Conservation (phyloP, 2,329 filamentous ascomycete species). For the Fusarium sp. region DNA sequence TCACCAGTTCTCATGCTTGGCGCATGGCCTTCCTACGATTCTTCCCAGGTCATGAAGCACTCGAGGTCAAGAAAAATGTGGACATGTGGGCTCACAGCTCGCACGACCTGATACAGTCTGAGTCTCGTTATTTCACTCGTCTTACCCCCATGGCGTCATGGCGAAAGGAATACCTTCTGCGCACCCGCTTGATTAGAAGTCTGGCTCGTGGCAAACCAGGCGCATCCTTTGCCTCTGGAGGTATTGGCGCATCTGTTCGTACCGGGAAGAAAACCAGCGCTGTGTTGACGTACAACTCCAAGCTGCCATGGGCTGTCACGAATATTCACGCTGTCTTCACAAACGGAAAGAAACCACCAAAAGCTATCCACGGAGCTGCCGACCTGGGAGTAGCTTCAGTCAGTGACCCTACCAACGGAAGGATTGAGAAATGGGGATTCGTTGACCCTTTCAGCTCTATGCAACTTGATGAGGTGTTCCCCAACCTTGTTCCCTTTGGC, state of each 20-base stretch:
- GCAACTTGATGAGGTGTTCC: constrained; percentile 81
- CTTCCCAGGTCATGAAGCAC: constrained; percentile 76
- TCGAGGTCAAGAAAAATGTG: constrained; percentile 47
- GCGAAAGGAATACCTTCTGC: constrained; percentile 93
- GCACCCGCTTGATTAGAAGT: constrained; percentile 84
- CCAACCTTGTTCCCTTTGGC: constrained; percentile 79
- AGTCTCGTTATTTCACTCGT: constrained; percentile 82
- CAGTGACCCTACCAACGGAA: constrained; percentile 82
- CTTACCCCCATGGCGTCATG: constrained; percentile 88
- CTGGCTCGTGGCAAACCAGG: constrained; percentile 83
- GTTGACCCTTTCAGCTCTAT: constrained; percentile 78
- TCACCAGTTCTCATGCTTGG: constrained; percentile 94
- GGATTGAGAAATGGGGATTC: constrained; percentile 83
- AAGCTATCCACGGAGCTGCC: constrained; percentile 84
- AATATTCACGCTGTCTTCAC: constrained; percentile 82
- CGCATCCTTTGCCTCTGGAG: constrained; percentile 60
- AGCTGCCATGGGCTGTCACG: constrained; percentile 81
- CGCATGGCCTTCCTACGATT: constrained; percentile 89
- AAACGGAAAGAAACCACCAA: constrained; percentile 76
- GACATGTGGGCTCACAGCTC: constrained; percentile 57
- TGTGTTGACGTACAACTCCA: constrained; percentile 86
- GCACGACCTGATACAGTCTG: constrained; percentile 69
- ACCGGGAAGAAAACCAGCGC: constrained; percentile 75
- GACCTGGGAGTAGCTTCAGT: constrained; percentile 81
- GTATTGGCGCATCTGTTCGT: constrained; percentile 61